These are phyloP conservation scores for Sclerotiophoma versabilis DNA, from an alignment of 2,329 filamentous ascomycete species.

Conservation along the genomic window DNA sequence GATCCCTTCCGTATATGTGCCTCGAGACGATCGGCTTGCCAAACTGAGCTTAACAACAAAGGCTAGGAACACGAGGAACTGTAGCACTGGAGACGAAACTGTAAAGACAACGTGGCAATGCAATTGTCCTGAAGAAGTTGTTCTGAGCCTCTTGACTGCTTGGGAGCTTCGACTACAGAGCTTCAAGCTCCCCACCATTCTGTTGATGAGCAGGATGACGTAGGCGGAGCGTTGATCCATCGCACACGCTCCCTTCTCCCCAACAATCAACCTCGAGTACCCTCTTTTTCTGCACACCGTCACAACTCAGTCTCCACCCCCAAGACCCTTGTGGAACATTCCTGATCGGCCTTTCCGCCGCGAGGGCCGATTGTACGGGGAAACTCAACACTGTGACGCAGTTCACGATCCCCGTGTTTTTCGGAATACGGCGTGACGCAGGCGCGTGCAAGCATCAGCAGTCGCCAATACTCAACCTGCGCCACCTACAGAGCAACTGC, in stretches of 20 bases:
- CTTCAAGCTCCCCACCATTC: conserved; percentile 29
- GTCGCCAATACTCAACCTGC: not conserved
- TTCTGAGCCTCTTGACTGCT: conserved; percentile 15
- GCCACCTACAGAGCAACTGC: not conserved
- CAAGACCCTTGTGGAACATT: conserved; percentile 25
- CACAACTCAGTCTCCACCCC: conserved; percentile 25
- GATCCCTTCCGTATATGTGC: conserved; percentile 13
- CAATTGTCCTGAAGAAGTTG: conserved; percentile 12
- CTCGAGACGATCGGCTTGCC: conserved; percentile 19
- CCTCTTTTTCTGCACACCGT: conserved; percentile 33
- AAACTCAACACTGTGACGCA: conserved; percentile 1
- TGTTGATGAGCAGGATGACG: conserved; percentile 34
- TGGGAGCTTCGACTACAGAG: too few relatives aligned
- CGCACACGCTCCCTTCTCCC: conserved; percentile 15
- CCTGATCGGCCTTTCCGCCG: conserved; percentile 3
- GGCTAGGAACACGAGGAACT: not conserved
- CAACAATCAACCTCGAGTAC: conserved; percentile 15
- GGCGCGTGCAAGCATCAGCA: not conserved
- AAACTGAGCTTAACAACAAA: conserved; percentile 11
- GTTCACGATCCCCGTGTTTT: not conserved
- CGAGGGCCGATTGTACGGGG: conserved; percentile 6
- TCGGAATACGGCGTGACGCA: not conserved
- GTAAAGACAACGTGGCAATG: conserved; percentile 11
- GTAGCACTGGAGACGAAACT: not conserved
- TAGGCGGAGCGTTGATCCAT: conserved; percentile 21